phyloP scores from a whole-genome alignment of 225 moss, liverwort and hornwort genomes.

The Polytrichum commune region DNA sequence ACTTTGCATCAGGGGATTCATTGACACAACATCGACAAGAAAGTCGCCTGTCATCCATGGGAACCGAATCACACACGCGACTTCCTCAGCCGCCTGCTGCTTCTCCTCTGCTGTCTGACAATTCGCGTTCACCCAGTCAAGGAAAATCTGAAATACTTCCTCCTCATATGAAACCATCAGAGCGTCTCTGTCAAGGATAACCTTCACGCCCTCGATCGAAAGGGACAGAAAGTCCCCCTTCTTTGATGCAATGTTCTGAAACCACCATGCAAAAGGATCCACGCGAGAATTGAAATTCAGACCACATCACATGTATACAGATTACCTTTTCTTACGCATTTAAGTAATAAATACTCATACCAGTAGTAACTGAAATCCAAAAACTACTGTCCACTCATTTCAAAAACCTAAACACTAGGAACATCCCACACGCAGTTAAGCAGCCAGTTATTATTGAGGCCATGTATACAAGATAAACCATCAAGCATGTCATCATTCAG shows the following conservation, averaged over 20 bases:
- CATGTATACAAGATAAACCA: too few species aligned
- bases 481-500: too few species aligned
- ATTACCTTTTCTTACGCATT: too few species aligned
- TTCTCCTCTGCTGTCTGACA: conserved; percentile 47
- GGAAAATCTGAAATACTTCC: conserved; percentile 74
- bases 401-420: too few species aligned
- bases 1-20: conserved; percentile 65
- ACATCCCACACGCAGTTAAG: too few species aligned
- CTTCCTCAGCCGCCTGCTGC: conserved; percentile 57
- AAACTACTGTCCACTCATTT: too few species aligned
- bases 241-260: conserved; percentile 60
- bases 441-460: too few species aligned
- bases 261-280: neutral
- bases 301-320: too few species aligned
- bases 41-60: conserved; percentile 90
- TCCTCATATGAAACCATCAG: conserved; percentile 73
- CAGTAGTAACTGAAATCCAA: too few species aligned
- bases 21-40: conserved; percentile 61
- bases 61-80: conserved; percentile 65
- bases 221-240: conserved; percentile 62
- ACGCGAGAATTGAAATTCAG: too few species aligned
- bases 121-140: conserved; percentile 69
- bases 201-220: conserved; percentile 75
- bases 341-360: too few species aligned
- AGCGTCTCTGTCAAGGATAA: conserved; percentile 75